These are phyloP conservation scores for Fomitopsis betulina DNA, from an alignment of 1,284 basidiomycete genomes.

Conservation along the genomic window DNA sequence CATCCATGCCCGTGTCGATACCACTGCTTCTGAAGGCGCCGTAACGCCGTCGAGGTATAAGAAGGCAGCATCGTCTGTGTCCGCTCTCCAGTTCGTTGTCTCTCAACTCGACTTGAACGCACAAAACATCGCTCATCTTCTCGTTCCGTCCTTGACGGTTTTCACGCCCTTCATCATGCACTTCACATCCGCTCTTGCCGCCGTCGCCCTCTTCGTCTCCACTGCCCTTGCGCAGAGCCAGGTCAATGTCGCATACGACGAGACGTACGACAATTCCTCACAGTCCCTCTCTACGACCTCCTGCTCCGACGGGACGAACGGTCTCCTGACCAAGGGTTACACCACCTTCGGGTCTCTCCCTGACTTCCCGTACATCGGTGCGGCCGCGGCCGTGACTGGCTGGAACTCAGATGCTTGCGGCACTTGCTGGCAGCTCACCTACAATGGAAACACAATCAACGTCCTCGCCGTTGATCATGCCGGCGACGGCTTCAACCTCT, in stretches of 20 bases:
- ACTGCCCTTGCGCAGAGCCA: constrained; percentile 15
- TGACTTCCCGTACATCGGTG: constrained; percentile 48
- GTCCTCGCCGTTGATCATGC: constrained; percentile 40
- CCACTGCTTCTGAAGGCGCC: not conserved
- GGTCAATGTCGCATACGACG: constrained; percentile 35
- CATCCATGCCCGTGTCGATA: not conserved
- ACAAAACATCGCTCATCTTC: not conserved
- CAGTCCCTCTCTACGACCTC: constrained; percentile 34
- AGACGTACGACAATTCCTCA: constrained; percentile 35
- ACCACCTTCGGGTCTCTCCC: constrained; percentile 44
- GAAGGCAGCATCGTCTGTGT: not conserved
- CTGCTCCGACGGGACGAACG: constrained; percentile 45
- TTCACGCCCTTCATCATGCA: constrained; percentile 6
- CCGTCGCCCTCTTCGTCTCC: constrained; percentile 19
- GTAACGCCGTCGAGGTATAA: not conserved
- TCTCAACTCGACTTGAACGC: not conserved
- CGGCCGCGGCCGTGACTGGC: constrained; percentile 34
- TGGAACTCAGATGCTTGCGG: constrained; percentile 41
- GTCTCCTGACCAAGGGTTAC: constrained; percentile 39
- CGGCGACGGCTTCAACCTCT: constrained; percentile 35
- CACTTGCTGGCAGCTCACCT: constrained; percentile 41
- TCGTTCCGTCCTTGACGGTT: not conserved
- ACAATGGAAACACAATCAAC: constrained; percentile 33
- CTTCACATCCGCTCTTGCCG: constrained; percentile 16
- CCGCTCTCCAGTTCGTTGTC: not conserved